phyloP scores from a whole-genome alignment of 2,329 filamentous ascomycete genomes.

The Colletotrichum liriopes region DNA sequence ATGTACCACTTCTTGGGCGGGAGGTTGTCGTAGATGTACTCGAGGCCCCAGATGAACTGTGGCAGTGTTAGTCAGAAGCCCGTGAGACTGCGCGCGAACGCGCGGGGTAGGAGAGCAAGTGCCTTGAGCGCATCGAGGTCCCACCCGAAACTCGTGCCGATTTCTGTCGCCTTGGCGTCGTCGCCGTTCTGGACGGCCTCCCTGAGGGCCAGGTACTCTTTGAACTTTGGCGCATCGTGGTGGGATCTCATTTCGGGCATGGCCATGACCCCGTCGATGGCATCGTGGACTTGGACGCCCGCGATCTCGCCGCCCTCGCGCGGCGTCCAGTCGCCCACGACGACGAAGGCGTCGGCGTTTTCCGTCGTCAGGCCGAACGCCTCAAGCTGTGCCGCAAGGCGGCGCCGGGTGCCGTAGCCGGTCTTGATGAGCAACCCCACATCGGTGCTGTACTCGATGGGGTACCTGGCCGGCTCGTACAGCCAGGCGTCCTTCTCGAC shows the following conservation, averaged over 20 bases:
- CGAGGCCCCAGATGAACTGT: constrained; percentile 70
- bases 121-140: constrained; percentile 68
- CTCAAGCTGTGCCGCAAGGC: constrained; percentile 63
- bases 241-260: constrained; percentile 53
- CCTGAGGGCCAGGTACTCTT: constrained; percentile 59
- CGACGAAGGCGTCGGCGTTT: constrained; percentile 58
- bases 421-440: constrained; percentile 70
- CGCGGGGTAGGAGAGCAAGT: constrained; percentile 17
- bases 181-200: constrained; percentile 57
- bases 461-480: constrained; percentile 55
- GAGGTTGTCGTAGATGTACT: constrained; percentile 65
- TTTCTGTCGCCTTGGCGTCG: constrained; percentile 54
- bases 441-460: constrained; percentile 62
- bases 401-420: constrained; percentile 67
- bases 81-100: constrained; percentile 2
- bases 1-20: constrained; percentile 73
- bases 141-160: constrained; percentile 61
- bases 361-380: constrained; percentile 60
- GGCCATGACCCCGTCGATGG: constrained; percentile 53
- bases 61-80: constrained; percentile 8
- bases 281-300: constrained; percentile 58
- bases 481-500: constrained; percentile 60
- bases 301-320: constrained; percentile 52
- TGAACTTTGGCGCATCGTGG: constrained; percentile 52
- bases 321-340: constrained; percentile 67